A percentile compares a stretch with the other conserved stretches of the same genome.
Conservation (phyloP, 75 land plant genomes). For the Chamaecyparis obtusa region DNA sequence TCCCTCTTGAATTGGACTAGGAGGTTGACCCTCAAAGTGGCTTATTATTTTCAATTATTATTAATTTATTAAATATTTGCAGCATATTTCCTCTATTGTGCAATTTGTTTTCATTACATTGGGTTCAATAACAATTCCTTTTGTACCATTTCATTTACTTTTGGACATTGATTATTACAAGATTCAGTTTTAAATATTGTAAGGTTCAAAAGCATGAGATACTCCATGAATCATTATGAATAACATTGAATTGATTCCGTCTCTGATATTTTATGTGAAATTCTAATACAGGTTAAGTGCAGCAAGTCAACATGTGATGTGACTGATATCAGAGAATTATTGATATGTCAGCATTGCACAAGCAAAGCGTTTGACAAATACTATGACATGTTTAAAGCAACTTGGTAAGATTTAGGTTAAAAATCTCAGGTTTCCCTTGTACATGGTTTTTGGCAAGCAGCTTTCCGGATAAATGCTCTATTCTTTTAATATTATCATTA, state of each 20-base stretch:
- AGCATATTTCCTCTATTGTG: too few relatives aligned
- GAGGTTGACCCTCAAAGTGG: too few relatives aligned
- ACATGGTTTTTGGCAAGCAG: background rate
- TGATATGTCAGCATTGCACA: conserved; percentile 55
- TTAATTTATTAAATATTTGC: too few relatives aligned
- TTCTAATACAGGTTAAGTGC: conserved; percentile 52
- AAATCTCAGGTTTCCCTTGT: background rate
- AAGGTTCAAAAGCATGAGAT: background rate
- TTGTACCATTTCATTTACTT: background rate
- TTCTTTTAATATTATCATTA: background rate
- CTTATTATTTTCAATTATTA: too few relatives aligned
- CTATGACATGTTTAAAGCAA: conserved; percentile 64
- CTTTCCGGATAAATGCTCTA: background rate
- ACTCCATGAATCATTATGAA: background rate
- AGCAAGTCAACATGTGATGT: conserved; percentile 59
- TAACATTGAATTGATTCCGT: background rate
- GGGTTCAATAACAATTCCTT: too few relatives aligned
- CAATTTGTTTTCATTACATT: too few relatives aligned
- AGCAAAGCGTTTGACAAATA: conserved; percentile 66
- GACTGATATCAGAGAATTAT: conserved; percentile 53
- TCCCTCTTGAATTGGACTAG: too few relatives aligned
- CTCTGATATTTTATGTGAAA: background rate
- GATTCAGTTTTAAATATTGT: background rate
- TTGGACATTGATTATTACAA: background rate
- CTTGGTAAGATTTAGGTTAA: conserved; percentile 41